Evolutionary conservation across 495 filamentous ascomycete species (phyloP), one percentile per base, ranked within the genome.

Genomic region (Aspergillus heteromorphus): DNA sequence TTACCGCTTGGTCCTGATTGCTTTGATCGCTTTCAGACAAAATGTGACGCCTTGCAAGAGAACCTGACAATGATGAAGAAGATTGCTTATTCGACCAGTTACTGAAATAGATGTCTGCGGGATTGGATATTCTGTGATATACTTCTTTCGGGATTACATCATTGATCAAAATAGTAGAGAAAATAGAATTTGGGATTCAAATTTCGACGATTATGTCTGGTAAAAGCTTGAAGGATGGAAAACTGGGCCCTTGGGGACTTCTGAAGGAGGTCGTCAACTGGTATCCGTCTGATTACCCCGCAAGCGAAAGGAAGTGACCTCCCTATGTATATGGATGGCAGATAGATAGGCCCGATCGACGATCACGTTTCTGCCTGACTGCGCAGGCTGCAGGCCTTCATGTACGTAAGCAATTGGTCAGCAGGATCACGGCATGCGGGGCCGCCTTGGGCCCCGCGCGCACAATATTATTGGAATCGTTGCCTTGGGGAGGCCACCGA

Each of bases 221-320:
- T 40, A 18, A 51, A n/a, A 60, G 51, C 16, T 25, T 48, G 1
- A 71, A 63, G 36, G 4, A 30, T 7, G 45, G 40, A 6, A 62
- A 55, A 17, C 49, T 60, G 25, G 54, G 63, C 9, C 53, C 66
- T 18, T 52, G 56, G 0, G 67, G 69, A 9, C 51, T 74, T 7
- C 45, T 76, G 34, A 78, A 78, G 25, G 75, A 77, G 55, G 58
- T 78, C 0, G 74, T 78, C 56, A 78, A 74, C 52, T 78, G 73
- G 75, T 78, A 78, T 58, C 73, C 75, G 0, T 70, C 72, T 16
- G 18, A 52, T 0, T 76, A 76, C 63, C 70, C 73, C 3, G 47
- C 58, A 0, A 69, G 73, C 23, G 75, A 78, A 45, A 62, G 73
- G 50, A 75, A 66, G 72, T 73, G 0, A 16, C n/a, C n/a, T n/a